Evolutionary conservation across 352 stramenopile species (phyloP).

Genomic region (Pythium vanterpoolii): DNA sequence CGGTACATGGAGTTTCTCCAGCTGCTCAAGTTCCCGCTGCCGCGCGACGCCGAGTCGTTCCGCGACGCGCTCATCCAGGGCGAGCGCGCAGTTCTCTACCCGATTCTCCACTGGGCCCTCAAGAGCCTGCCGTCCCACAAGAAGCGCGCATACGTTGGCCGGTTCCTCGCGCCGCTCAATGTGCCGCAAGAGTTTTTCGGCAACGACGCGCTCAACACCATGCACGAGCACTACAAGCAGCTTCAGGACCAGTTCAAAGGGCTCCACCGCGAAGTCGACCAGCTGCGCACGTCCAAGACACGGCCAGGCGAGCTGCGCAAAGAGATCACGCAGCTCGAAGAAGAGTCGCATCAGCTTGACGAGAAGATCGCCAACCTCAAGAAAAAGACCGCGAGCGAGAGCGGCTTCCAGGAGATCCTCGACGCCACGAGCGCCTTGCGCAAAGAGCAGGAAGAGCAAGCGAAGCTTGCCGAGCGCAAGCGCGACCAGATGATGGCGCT

Average conservation of each 20-base stretch:
- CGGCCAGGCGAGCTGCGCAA: constrained; percentile 80
- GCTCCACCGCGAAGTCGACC: constrained; percentile 89
- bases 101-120: constrained; percentile 91
- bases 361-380: constrained; percentile 91
- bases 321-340: constrained; percentile 91
- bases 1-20: constrained; percentile 91
- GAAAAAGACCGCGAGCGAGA: constrained; percentile 80
- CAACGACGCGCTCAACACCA: constrained; percentile 73
- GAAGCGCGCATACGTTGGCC: constrained; percentile 92
- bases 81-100: constrained; percentile 88
- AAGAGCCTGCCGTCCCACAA: constrained; percentile 83
- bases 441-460: constrained; percentile 93
- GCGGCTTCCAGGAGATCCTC: constrained; percentile 88
- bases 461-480: constrained; percentile 87
- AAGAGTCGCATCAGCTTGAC: constrained; percentile 87
- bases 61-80: constrained; percentile 74
- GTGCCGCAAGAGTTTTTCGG: constrained; percentile 93
- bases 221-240: constrained; percentile 91
- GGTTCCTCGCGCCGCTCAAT: constrained; percentile 90
- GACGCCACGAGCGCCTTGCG: constrained; percentile 88
- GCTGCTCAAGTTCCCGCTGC: constrained; percentile 92
- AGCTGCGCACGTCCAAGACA: constrained; percentile 73
- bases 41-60: constrained; percentile 67
- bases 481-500: constrained; percentile 86
- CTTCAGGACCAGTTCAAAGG: constrained; percentile 92